Base-by-base conservation (phyloP, 768 basidiomycete genomes). In the Termitomyces sp. region DNA sequence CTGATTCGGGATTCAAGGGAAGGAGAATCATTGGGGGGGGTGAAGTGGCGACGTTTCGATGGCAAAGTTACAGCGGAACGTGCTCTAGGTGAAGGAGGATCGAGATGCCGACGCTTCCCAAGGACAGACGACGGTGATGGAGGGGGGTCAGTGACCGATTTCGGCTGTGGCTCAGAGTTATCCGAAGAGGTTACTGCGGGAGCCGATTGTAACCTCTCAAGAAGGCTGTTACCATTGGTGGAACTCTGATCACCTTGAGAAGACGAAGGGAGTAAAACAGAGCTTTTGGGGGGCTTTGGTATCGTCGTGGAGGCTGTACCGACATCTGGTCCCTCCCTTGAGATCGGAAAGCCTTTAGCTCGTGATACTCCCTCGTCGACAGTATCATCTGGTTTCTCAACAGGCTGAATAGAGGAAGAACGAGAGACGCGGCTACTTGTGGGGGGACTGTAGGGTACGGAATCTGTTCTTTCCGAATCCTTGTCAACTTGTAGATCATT, bases 161-260 rank as follows among this genome's bases (percentile, higher is more conserved):
- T 31, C 25, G 35, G 4, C 16, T 47, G 23, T 7, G 29, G 2
- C 16, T 39, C 23, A 42, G 29, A 18, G 10, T 5, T 53, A 7
- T 39, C 27, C 3, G 35, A 7, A 7, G 20, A 23, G 12, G 39
- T 13, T 13, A 7, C 12, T 47, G 31, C 31, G 12, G 41, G 45
- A n/a, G 31, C 9, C n/a, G n/a, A 25, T 45, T 57, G 42, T 29
- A 57, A 31, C 42, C 56, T 50, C 32, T 54, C 48, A 10, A 57
- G 35, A 45, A 53, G 53, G 7, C 39, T 16, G 20, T 40, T 41
- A 20, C 2, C 29, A 31, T 20, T 29, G 22, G 31, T 5, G 13
- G 22, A 33, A 42, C 27, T 25, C 13, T 38, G 35, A 11, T 38
- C 36, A 12, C 10, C 35, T 49, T 13, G 23, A 38, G 35, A 27